Evolutionary conservation across 192 early-diverging fungal species (phyloP), one percentile per base, ranked within the genome.

Genomic region (Coemansia sp.): DNA sequence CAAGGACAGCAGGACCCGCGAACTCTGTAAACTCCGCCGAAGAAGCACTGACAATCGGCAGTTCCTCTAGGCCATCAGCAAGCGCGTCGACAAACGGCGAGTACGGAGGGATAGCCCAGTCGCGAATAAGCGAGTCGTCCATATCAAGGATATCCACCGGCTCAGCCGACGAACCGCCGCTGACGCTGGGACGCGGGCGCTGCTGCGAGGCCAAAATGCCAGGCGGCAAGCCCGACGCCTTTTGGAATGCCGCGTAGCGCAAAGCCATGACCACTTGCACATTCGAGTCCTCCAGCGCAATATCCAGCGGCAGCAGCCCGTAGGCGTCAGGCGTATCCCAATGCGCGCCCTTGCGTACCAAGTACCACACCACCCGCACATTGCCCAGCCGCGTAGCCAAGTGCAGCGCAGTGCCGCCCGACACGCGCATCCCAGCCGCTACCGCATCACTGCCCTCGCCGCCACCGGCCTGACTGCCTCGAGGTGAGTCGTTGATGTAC

Each of bases 331-430:
- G 84, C 19, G 90, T 77, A 63, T 92, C 91, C 51, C 85, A 87
- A 39, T 90, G 89, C 53, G 92, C 91, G 63, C 89, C 87, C 59
- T 89, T 87, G 67, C 89, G 90, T 9, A 96, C 74, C 51, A 96
- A 64, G 4, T 84, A 87, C 51, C 89, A 82, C 11, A 94, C 86
- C 7, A 89, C 77, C 32, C 87, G 80, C 15, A 87, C 84, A 69
- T 90, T 90, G 57, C 91, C 91, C n/a, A 82, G 84, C 19, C 88
- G 85, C 58, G 88, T 87, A 0, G 94, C 94, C 64, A 87, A 86
- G 67, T 94, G 93, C 44, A 96, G 59, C 8, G 85, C 82, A 12
- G 89, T 87, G 83, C 91, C 85, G 36, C 91, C 92, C 9, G 65
- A 67, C 36, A 60, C 71, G 14, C 50, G 57, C 19, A 42, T 31